Base-by-base conservation (phyloP, 768 basidiomycete species). In the Auricularia sp. region DNA sequence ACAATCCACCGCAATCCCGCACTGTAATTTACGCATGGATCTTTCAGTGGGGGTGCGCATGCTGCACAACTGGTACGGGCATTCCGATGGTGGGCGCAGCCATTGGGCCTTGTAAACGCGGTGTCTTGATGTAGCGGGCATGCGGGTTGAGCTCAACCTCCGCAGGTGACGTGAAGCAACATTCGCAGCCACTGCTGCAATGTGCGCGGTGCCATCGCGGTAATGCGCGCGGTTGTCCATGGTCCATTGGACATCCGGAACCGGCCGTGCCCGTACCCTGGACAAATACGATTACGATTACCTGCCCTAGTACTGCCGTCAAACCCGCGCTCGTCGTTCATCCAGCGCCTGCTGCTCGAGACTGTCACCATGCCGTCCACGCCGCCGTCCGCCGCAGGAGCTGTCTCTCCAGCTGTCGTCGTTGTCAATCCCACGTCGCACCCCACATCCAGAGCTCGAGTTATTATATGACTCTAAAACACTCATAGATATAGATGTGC, bases 381-480 rank as follows among this genome's bases (percentile, higher is more conserved):
- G n/a, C 54, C 54, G 13, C 63, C 63, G 13, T 64, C 65, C n/a
- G 24, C 63, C 8, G 59, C 47, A 10, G 39, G 34, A 24, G 37
- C 63, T 36, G 62, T 44, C 35, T 34, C 33, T 16, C 66, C 66
- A 18, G 34, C 66, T 8, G 80, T 92, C 5, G 81, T 90, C 14
- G 80, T 92, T 24, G 84, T 90, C 8, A 85, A 87, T 68, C 88
- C 89, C 18, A 90, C 89, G 0, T 89, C 89, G 2, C 87, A 86
- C 68, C 88, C 86, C 1, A 92, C 90, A 29, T 29, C 29, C 29
- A 29, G 29, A 29, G 29, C 29, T 29, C 29, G 29, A 29, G 29
- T 29, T 29, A 29, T 29, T 29, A 0, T 29, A 29, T 29, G 29
- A 29, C 29, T 29, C 29, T 29, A 29, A 29, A 29, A 29, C 29